Evolutionary conservation across 139 green algal species (phyloP), one percentile per base, ranked within the genome.

Genomic region (Volvox africanus): DNA sequence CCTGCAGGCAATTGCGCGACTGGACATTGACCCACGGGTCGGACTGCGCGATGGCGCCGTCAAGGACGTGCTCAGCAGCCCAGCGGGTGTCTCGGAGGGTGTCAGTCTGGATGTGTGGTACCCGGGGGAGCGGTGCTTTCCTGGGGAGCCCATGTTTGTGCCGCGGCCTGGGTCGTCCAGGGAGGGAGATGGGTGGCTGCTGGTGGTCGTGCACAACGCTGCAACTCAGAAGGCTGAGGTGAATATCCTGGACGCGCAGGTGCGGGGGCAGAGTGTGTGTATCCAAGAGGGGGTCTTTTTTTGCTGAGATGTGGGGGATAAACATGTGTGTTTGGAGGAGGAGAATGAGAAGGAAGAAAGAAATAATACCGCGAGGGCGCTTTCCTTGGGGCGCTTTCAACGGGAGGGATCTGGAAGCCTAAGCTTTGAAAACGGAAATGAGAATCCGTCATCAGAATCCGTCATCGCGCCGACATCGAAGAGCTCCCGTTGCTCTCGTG

Each of bases 131-230:
- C 90, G 93, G 24, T 86, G 82, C 86, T 97, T 96, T 88, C 71
- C 88, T 11, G 89, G 93, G 21, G 96, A 98, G 94, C 95, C 95
- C 28, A 88, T 96, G 36, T 97, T 98, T 91, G 94, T 98, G 79
- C 94, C 96, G 0, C 88, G 94, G 16, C 89, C 92, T 0, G 88
- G 86, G 24, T 44, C 28, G 11, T 71, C 36, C 6, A 61, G 68
- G 3, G 96, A 97, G 89, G 94, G 96, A 67, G 96, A 97, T 84
- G 96, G 96, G 69, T 97, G 95, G 95, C 79, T 98, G 75, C 90
- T 98, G 33, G 93, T 87, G 9, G 92, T 93, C 22, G 87, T 96
- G 2, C 96, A 96, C 85, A 93, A 98, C 92, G 95, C 92, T 14
- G 93, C 75, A 1, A 93, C 80, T 0, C 55, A 75, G 81, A 81